Evolutionary conservation across 257 asterid genomes (phyloP).

Genomic region (Vinca minor): DNA sequence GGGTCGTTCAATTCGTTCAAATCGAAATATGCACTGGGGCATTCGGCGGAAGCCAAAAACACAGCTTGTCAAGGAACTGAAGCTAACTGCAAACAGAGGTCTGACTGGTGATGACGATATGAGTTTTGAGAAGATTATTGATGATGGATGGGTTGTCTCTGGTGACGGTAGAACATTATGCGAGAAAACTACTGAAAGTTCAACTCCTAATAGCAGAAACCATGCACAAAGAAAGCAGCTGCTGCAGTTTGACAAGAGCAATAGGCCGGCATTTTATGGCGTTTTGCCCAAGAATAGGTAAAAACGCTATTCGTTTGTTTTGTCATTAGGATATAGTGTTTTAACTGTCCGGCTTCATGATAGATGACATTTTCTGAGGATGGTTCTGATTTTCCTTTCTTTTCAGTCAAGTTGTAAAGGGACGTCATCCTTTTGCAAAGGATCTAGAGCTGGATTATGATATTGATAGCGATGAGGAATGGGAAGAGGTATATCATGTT

Average conservation of each 20-base stretch:
- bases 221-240: constrained; percentile 38
- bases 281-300: constrained; percentile 72
- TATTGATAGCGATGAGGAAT: constrained; percentile 92
- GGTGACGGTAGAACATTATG: constrained; percentile 23
- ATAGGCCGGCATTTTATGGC: constrained; percentile 96
- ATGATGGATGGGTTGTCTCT: constrained; percentile 47
- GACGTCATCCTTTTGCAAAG: constrained; percentile 54
- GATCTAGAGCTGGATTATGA: constrained; percentile 82
- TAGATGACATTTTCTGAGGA: not conserved
- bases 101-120: constrained; percentile 39
- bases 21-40: constrained; percentile 55
- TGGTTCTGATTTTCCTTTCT: constrained; percentile 10
- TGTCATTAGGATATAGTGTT: not conserved
- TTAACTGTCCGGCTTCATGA: not conserved
- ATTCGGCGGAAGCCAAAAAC: constrained; percentile 71
- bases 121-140: constrained; percentile 40
- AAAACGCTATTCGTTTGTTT: not conserved
- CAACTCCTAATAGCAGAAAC: constrained; percentile 25
- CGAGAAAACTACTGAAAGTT: constrained; percentile 20
- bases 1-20: constrained; percentile 35
- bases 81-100: constrained; percentile 58
- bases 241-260: constrained; percentile 83
- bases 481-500: constrained; percentile 85
- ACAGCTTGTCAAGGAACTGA: constrained; percentile 69
- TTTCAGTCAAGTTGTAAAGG: constrained; percentile 63